Base-by-base conservation (phyloP, 2,329 filamentous ascomycete species). In the Botryotinia globosa region DNA sequence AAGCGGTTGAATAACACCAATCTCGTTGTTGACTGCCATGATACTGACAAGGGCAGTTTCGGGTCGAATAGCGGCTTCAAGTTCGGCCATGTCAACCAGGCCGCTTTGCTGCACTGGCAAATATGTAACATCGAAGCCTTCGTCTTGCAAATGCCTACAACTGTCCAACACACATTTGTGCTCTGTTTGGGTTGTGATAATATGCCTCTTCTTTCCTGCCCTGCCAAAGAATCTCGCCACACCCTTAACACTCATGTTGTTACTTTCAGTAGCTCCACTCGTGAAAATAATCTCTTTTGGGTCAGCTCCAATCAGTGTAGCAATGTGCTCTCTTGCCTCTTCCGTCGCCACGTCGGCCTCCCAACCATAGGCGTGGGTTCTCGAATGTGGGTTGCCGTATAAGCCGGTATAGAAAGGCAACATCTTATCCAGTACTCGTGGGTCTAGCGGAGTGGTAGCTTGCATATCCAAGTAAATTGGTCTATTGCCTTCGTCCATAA, bases 221-320 rank as follows among this genome's bases (percentile, higher is more conserved):
- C 93, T 90, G 77, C 94, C 94, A 81, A 98, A 98, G 84, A 99
- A 99, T 75, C 95, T 89, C 32, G 96, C 94, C 14, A 99, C 95
- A 76, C 96, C 96, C 85, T 99, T 99, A 85, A 99, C 94, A 83
- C 94, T 97, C 96, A 99, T 99, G 80, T 99, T 99, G 84, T 99
- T 99, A 81, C 94, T 98, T 85, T 99, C 96, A 0, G 96, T 99
- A 25, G 96, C 96, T 72, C 96, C 96, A 79, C 94, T 98, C 10
- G 96, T 99, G 84, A 99, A 98, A 79, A 99, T 97, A 77, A 99
- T 98, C 82, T 99, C 96, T 84, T 99, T 99, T 9, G 96, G 86
- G 81, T 99, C 94, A 42, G 96, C 96, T 39, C 95, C 95, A 77
- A 99, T 96, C 72, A 99, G 87, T 56, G 87, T 87, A 4, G 96